A percentile compares a stretch with the other conserved stretches of the same genome.
These are phyloP conservation scores for Talaromyces sp. DNA, from an alignment of 2,329 filamentous ascomycete genomes.

Conservation along the genomic window DNA sequence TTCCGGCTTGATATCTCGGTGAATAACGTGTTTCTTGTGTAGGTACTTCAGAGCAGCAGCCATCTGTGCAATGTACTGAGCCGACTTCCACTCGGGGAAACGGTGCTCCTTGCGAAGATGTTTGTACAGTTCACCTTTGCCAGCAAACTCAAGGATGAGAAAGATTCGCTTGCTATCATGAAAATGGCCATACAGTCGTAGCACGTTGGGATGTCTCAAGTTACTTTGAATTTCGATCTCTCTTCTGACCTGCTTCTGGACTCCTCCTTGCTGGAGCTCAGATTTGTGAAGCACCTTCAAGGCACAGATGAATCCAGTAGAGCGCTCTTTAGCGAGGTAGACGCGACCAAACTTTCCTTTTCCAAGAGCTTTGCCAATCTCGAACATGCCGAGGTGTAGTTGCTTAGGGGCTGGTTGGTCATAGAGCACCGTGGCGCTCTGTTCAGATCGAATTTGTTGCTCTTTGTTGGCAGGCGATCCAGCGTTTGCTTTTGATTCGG, in stretches of 20 bases:
- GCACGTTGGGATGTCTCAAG: slow-evolving; percentile 78
- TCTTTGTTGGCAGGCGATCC: slow-evolving; percentile 62
- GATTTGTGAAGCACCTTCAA: slow-evolving; percentile 84
- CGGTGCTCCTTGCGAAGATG: slow-evolving; percentile 73
- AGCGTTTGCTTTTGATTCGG: slow-evolving; percentile 55
- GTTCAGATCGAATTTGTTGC: slow-evolving; percentile 45
- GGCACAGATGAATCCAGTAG: slow-evolving; percentile 77
- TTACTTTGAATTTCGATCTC: slow-evolving; percentile 91
- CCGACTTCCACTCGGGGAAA: slow-evolving; percentile 82
- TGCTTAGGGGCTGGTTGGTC: slow-evolving; percentile 57
- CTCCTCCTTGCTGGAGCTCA: slow-evolving; percentile 73
- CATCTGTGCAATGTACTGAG: slow-evolving; percentile 87
- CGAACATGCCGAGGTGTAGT: slow-evolving; percentile 90
- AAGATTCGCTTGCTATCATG: slow-evolving; percentile 87
- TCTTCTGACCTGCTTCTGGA: slow-evolving; percentile 82
- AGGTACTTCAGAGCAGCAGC: slow-evolving; percentile 84
- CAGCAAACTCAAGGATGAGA: slow-evolving; percentile 81
- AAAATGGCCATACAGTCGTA: slow-evolving; percentile 81
- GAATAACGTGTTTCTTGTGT: slow-evolving; percentile 96
- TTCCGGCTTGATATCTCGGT: slow-evolving; percentile 95
- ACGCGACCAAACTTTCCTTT: slow-evolving; percentile 87
- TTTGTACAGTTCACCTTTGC: slow-evolving; percentile 84
- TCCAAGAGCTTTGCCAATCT: slow-evolving; percentile 80
- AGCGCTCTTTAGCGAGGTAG: slow-evolving; percentile 77
- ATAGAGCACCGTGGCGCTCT: slow-evolving; percentile 45